A percentile compares a stretch with the other conserved stretches of the same genome.
phyloP scores from a whole-genome alignment of 1,284 basidiomycete species.

The Trametes hirsuta region DNA sequence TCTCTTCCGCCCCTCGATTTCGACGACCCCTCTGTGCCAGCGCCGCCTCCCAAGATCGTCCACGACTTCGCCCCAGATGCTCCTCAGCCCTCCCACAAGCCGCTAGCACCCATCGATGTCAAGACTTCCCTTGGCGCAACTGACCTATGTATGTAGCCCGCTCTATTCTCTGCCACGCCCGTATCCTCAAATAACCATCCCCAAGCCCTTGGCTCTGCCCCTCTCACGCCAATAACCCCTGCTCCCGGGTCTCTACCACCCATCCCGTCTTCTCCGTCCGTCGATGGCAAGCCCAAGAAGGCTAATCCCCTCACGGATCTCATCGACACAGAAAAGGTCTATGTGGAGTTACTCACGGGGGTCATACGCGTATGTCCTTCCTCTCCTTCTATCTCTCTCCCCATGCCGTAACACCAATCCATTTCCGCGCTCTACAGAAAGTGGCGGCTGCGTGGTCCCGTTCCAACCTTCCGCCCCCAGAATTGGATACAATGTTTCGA shows the following conservation, averaged over 20 bases:
- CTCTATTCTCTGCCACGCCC: background rate
- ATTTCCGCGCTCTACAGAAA: conserved; percentile 57
- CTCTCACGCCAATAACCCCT: conserved; percentile 29
- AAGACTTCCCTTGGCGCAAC: conserved; percentile 35
- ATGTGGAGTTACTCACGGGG: conserved; percentile 90
- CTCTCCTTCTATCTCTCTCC: conserved; percentile 19
- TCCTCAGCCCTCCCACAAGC: conserved; percentile 15
- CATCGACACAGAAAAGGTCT: conserved; percentile 90
- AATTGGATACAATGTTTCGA: conserved; percentile 94
- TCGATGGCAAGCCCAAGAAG: conserved; percentile 58
- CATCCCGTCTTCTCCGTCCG: conserved; percentile 33
- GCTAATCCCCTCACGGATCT: conserved; percentile 89
- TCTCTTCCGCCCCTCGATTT: conserved; percentile 36
- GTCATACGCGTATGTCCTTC: conserved; percentile 79
- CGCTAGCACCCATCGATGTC: conserved; percentile 35
- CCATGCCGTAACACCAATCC: conserved; percentile 14
- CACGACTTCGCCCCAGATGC: conserved; percentile 22
- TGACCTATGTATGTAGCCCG: conserved; percentile 24
- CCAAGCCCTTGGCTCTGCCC: conserved; percentile 23
- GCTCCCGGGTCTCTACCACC: conserved; percentile 27
- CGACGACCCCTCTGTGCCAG: conserved; percentile 32
- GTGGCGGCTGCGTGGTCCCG: conserved; percentile 97
- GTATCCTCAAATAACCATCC: background rate
- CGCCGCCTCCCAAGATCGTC: conserved; percentile 41
- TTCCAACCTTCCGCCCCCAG: conserved; percentile 89